These are phyloP conservation scores for Tillandsia leiboldiana DNA, from an alignment of 176 grass and related monocot genomes.

Conservation along the genomic window DNA sequence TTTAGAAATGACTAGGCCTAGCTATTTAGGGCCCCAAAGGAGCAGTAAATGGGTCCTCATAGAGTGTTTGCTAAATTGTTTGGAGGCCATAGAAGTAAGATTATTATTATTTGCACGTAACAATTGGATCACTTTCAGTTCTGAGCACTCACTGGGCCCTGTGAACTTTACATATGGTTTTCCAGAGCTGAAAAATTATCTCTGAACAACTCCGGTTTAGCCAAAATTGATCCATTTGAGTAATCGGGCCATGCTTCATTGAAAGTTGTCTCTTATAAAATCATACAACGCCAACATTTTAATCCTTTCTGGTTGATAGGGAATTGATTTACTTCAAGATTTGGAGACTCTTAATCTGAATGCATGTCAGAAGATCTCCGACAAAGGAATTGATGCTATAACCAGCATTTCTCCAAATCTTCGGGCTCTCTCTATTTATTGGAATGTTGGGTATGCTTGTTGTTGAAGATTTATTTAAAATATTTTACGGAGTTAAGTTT, in stretches of 20 bases:
- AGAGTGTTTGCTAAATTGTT: too few relatives aligned
- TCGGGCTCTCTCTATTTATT: slow-evolving; percentile 49
- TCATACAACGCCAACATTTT: slow-evolving; percentile 6
- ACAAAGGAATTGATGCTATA: slow-evolving; percentile 72
- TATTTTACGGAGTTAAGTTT: neutral
- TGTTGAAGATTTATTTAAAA: slow-evolving; percentile 15
- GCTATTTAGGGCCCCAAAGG: too few relatives aligned
- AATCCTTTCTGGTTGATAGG: slow-evolving; percentile 27
- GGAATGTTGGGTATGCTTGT: slow-evolving; percentile 78
- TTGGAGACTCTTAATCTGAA: slow-evolving; percentile 74
- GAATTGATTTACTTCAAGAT: slow-evolving; percentile 36
- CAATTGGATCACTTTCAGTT: too few relatives aligned
- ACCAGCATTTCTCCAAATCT: slow-evolving; percentile 59
- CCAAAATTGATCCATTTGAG: too few relatives aligned
- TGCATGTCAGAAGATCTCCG: slow-evolving; percentile 77
- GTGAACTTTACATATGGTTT: too few relatives aligned
- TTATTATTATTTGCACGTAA: too few relatives aligned
- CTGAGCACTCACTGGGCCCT: too few relatives aligned
- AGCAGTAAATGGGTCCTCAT: too few relatives aligned
- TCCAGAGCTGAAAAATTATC: too few relatives aligned
- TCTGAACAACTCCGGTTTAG: too few relatives aligned
- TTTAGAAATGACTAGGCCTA: neutral
- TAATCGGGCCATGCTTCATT: too few relatives aligned
- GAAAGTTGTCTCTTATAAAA: neutral
- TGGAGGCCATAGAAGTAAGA: too few relatives aligned